Conservation (phyloP, 164 flowering plant genomes). For the Vitis labrusca region DNA sequence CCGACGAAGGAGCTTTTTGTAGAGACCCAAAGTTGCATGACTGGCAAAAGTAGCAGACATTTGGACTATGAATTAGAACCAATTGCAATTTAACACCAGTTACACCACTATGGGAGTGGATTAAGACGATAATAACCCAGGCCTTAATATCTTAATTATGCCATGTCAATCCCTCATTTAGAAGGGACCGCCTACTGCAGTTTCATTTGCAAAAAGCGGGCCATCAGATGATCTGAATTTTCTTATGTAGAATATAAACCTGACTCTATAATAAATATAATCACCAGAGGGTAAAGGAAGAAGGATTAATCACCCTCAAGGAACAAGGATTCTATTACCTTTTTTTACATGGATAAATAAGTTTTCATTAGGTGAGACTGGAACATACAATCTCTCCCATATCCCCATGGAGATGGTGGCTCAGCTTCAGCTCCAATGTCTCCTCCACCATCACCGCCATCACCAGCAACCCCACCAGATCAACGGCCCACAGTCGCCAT, state of each 20-base stretch:
- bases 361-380: no score
- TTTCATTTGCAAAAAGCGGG: background rate
- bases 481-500: no score
- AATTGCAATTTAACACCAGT: conserved; percentile 1
- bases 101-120: background rate
- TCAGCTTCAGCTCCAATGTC: no score
- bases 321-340: no score
- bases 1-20: conserved; percentile 71
- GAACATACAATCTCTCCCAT: no score
- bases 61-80: conserved; percentile 3
- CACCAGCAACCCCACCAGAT: no score
- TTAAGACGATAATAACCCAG: background rate
- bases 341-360: no score
- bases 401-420: no score
- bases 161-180: background rate
- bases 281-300: background rate
- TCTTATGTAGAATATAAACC: background rate
- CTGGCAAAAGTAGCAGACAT: conserved; percentile 29
- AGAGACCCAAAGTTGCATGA: conserved; percentile 95
- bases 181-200: background rate
- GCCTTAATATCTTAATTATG: no score
- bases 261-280: background rate
- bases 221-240: background rate
- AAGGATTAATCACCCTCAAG: no score
- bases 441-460: no score